These are phyloP conservation scores for Lentinus brumalis DNA, from an alignment of 768 basidiomycete species.

Conservation along the genomic window DNA sequence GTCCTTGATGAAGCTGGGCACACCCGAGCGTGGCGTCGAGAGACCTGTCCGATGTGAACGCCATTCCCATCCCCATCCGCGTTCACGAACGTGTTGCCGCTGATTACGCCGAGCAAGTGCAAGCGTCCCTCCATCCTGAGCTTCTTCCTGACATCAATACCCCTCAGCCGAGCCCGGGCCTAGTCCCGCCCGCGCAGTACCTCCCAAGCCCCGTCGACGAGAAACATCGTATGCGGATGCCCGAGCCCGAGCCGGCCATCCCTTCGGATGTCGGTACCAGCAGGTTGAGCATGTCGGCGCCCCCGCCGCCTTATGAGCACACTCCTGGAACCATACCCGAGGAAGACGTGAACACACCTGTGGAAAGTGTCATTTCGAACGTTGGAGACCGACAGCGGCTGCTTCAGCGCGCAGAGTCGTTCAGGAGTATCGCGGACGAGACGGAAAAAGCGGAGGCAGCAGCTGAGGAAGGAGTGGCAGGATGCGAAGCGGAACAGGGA, in stretches of 20 bases:
- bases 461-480: slow-evolving; percentile 24
- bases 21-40: slow-evolving; percentile 13
- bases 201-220: slow-evolving; percentile 7
- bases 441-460: slow-evolving; percentile 30
- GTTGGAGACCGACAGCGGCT: slow-evolving; percentile 18
- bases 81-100: slow-evolving; percentile 5
- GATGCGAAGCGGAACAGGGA: slow-evolving; percentile 28
- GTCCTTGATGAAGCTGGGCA: slow-evolving; percentile 20
- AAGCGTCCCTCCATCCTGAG: slow-evolving; percentile 18
- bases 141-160: slow-evolving; percentile 14
- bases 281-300: slow-evolving; percentile 1
- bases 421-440: slow-evolving; percentile 30
- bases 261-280: slow-evolving; percentile 17
- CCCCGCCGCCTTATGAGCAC: slow-evolving; percentile 16
- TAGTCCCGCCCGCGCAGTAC: slow-evolving; percentile 17
- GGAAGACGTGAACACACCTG: slow-evolving; percentile 5
- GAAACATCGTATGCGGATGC: slow-evolving; percentile 22
- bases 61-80: slow-evolving; percentile 23
- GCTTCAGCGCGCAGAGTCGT: slow-evolving; percentile 29
- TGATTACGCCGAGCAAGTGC: slow-evolving; percentile 6
- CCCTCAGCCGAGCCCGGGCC: slow-evolving; percentile 19
- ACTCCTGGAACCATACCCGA: slow-evolving; percentile 1
- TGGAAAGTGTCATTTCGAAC: slow-evolving; percentile 30
- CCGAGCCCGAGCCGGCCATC: slow-evolving; percentile 15
- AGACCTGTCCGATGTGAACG: slow-evolving; percentile 14